These are phyloP conservation scores for Dictyostelium citrinum DNA, from an alignment of 78 protist genomes.

Conservation along the genomic window DNA sequence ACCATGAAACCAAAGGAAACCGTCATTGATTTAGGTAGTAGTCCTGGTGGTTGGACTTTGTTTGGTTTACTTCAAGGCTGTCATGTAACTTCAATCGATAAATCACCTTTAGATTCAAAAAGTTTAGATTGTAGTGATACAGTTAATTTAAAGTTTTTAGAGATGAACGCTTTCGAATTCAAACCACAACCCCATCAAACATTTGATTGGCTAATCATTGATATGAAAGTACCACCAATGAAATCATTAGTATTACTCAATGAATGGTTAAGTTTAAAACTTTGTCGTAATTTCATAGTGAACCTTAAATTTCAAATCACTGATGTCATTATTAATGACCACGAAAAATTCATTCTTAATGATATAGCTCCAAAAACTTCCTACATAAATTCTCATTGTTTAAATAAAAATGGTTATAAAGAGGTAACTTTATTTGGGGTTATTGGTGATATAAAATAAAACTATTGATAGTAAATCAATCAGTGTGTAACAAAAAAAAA, in stretches of 20 bases:
- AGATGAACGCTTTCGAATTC: conserved; percentile 1
- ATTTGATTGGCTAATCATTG: conserved; percentile 35
- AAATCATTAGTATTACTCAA: neutral
- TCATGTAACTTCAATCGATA: conserved; percentile 17
- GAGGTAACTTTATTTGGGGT: conserved; percentile 30
- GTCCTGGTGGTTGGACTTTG: conserved; percentile 60
- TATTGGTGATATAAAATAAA: neutral
- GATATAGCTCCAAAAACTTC: neutral
- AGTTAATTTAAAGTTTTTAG: neutral
- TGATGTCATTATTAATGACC: neutral
- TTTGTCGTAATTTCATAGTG: conserved; percentile 21
- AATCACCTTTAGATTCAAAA: neutral
- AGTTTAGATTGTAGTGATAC: neutral
- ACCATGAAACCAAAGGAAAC: neutral
- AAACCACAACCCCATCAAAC: neutral
- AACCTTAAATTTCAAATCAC: neutral
- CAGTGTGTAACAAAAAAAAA: neutral
- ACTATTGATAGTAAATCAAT: neutral
- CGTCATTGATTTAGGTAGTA: conserved; percentile 21
- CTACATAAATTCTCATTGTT: conserved; percentile 17
- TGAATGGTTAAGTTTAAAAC: neutral
- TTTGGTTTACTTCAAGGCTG: conserved; percentile 16
- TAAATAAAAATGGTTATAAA: conserved; percentile 1
- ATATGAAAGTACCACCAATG: conserved; percentile 53
- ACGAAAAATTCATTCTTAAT: neutral